These are phyloP conservation scores for Rhodotorula taiwanensis DNA, from an alignment of 768 basidiomycete genomes.

Conservation along the genomic window DNA sequence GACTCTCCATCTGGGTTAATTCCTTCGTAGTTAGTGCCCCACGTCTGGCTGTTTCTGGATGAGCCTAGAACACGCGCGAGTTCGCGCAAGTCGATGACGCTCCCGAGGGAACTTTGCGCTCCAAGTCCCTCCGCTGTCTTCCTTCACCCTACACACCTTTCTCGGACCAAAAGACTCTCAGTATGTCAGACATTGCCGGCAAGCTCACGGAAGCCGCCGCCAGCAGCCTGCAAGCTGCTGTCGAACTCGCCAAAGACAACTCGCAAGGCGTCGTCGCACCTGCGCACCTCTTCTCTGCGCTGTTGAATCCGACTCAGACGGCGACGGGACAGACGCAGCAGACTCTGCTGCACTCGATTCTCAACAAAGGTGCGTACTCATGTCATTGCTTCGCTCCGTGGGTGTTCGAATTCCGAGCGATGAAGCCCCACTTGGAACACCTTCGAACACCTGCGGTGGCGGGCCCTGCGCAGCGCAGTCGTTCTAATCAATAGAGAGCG, in stretches of 20 bases:
- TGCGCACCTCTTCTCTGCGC: constrained; percentile 69
- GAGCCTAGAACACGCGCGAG: no score
- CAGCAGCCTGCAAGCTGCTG: background rate
- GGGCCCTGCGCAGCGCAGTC: constrained; percentile 50
- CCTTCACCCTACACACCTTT: background rate
- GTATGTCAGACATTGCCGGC: no score
- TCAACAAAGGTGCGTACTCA: constrained; percentile 31
- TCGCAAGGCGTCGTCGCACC: constrained; percentile 47
- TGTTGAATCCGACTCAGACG: constrained; percentile 60
- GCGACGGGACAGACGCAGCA: constrained; percentile 1
- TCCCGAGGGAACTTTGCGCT: no score
- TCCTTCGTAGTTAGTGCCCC: no score
- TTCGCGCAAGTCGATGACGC: no score
- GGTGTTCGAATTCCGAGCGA: no score
- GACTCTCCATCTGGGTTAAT: no score
- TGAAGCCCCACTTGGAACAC: background rate
- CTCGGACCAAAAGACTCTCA: background rate
- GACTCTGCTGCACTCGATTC: constrained; percentile 12
- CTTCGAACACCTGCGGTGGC: background rate
- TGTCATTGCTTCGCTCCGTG: background rate
- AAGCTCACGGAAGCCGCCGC: constrained; percentile 20
- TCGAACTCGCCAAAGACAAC: constrained; percentile 30
- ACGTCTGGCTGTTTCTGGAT: no score
- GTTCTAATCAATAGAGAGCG: no score
- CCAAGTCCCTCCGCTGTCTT: background rate